Percentiles rank a stretch among this genome's conserved stretches.
These are phyloP conservation scores for Chlorophyllum brunneum DNA, from an alignment of 768 basidiomycete species.

Conservation along the genomic window DNA sequence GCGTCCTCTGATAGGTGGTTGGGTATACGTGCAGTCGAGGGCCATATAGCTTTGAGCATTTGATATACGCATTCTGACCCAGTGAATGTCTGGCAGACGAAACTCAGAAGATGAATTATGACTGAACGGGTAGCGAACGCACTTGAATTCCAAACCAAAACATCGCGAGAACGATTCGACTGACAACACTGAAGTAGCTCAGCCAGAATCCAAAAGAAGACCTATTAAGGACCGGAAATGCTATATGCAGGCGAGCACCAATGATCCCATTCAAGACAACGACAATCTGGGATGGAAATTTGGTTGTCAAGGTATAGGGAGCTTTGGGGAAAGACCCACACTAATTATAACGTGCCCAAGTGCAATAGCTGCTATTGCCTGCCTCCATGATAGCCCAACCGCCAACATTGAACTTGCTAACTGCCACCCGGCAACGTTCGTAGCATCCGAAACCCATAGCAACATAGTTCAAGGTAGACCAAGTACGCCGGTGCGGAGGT, in stretches of 20 bases:
- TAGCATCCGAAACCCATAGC: conserved; percentile 61
- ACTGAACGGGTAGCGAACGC: neutral
- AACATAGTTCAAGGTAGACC: conserved; percentile 65
- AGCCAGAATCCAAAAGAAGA: conserved; percentile 91
- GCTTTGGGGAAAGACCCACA: conserved; percentile 23
- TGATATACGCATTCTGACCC: conserved; percentile 78
- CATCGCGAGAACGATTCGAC: conserved; percentile 69
- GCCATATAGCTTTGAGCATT: conserved; percentile 85
- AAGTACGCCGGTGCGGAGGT: conserved; percentile 54
- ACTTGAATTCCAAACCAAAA: conserved; percentile 83
- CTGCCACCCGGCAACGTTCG: conserved; percentile 50
- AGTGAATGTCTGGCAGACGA: conserved; percentile 37
- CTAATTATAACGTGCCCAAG: conserved; percentile 72
- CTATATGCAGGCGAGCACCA: conserved; percentile 73
- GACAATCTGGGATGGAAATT: conserved; percentile 27
- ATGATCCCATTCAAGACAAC: conserved; percentile 78
- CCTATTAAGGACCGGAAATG: conserved; percentile 74
- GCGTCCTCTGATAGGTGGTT: conserved; percentile 57
- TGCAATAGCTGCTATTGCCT: conserved; percentile 67
- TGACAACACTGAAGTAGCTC: conserved; percentile 81
- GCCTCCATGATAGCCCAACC: conserved; percentile 70
- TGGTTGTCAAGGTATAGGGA: neutral
- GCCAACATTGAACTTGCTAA: conserved; percentile 74
- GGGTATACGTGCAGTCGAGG: conserved; percentile 57
- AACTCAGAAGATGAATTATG: neutral